Conservation (phyloP, 2,329 filamentous ascomycete species). For the Stachybotrys chlorohalonatus region DNA sequence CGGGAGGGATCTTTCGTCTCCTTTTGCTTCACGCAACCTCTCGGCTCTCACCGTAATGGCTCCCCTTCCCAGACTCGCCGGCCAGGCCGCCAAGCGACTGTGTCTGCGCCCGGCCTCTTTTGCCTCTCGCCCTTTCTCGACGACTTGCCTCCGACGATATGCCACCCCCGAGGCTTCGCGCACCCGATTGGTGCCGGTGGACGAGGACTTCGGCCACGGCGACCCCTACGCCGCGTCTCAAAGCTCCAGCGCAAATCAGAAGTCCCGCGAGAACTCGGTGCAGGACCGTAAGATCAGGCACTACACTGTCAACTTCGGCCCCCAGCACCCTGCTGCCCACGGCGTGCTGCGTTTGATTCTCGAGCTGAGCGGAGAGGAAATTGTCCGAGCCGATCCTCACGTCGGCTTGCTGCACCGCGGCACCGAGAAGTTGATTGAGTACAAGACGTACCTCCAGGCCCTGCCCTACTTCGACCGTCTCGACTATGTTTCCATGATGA, state of each 20-base stretch:
- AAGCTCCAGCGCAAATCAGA: constrained; percentile 32
- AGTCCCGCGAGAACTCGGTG: constrained; percentile 38
- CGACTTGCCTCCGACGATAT: constrained; percentile 52
- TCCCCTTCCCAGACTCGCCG: constrained; percentile 63
- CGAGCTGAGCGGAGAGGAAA: constrained; percentile 96
- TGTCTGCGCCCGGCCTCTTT: constrained; percentile 39
- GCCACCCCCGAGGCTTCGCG: constrained; percentile 42
- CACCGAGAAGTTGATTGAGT: constrained; percentile 99
- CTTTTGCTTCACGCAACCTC: constrained; percentile 18
- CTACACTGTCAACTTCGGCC: constrained; percentile 99
- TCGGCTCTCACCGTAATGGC: constrained; percentile 47
- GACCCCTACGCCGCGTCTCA: constrained; percentile 39
- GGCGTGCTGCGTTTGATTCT: constrained; percentile 96
- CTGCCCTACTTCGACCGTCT: constrained; percentile 97
- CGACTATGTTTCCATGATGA: constrained; percentile 99
- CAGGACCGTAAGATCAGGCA: constrained; percentile 81
- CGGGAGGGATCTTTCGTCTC: constrained; percentile 18
- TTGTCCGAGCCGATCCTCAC: constrained; percentile 91
- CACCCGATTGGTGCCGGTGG: constrained; percentile 56
- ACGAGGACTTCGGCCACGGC: constrained; percentile 50
- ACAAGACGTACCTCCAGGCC: constrained; percentile 98
- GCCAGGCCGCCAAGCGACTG: constrained; percentile 60
- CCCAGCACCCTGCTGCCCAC: constrained; percentile 96
- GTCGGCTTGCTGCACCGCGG: constrained; percentile 93
- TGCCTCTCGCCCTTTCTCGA: constrained; percentile 54